phyloP scores from a whole-genome alignment of 768 basidiomycete genomes.

The Panus rudis region DNA sequence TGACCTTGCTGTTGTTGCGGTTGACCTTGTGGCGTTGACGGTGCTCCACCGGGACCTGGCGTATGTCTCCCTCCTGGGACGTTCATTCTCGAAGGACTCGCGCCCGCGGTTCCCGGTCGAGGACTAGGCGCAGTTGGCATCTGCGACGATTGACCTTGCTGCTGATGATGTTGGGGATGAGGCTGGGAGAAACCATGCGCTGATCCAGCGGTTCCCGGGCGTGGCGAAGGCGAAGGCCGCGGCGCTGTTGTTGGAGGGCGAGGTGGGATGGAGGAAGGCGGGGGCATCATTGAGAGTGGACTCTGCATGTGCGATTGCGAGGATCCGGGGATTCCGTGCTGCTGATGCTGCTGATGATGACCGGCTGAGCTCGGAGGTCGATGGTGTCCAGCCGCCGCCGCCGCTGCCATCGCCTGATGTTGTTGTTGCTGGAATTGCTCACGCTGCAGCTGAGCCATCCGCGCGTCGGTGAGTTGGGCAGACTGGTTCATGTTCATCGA shows the following conservation, averaged over 20 bases:
- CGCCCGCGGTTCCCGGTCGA: slow-evolving; percentile 14
- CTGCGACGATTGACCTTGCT: slow-evolving; percentile 9
- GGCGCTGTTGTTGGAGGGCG: slow-evolving; percentile 18
- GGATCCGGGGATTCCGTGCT: slow-evolving; percentile 10
- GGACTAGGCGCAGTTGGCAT: slow-evolving; percentile 9
- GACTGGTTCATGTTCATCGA: slow-evolving; percentile 10
- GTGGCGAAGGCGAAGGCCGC: slow-evolving; percentile 12
- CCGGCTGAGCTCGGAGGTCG: neutral
- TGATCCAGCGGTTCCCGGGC: slow-evolving; percentile 13
- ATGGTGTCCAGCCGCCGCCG: neutral
- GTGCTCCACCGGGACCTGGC: neutral
- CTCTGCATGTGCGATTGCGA: slow-evolving; percentile 3
- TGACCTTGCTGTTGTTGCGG: slow-evolving; percentile 12
- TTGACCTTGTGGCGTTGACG: slow-evolving; percentile 6
- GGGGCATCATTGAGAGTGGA: slow-evolving; percentile 15
- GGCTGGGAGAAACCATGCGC: slow-evolving; percentile 7
- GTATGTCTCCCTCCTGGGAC: slow-evolving; percentile 2
- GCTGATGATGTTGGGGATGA: slow-evolving; percentile 6
- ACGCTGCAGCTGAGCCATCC: slow-evolving; percentile 16
- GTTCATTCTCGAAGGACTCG: slow-evolving; percentile 1
- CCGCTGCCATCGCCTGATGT: slow-evolving; percentile 2
- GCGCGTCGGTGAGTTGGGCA: slow-evolving; percentile 9
- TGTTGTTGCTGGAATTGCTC: slow-evolving; percentile 11
- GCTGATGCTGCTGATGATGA: slow-evolving; percentile 15
- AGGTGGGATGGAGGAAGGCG: slow-evolving; percentile 20